Conservation (phyloP, 139 green algal species). For the Ettlia oleoabundans region DNA sequence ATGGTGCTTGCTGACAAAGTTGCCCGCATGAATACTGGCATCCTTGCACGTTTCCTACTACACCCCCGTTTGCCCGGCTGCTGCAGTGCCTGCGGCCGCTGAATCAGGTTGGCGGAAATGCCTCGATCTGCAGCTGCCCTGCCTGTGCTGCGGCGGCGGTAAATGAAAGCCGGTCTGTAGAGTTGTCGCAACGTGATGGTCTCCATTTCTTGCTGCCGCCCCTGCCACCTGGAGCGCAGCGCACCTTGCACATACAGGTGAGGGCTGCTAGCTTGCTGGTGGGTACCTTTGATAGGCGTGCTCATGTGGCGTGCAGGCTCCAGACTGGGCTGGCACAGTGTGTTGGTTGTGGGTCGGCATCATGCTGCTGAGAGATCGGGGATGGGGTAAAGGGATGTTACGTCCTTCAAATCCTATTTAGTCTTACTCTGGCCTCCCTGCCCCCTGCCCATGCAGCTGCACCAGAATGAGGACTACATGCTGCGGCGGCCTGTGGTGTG, state of each 20-base stretch:
- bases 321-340: neutral
- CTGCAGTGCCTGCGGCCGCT: too few species aligned
- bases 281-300: neutral
- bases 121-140: neutral
- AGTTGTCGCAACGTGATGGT: neutral
- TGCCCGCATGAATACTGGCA: too few species aligned
- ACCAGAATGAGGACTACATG: constrained; percentile 8
- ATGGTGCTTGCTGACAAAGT: too few species aligned
- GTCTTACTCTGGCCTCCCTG: neutral
- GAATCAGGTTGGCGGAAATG: too few species aligned
- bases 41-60: too few species aligned
- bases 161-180: neutral
- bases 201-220: neutral
- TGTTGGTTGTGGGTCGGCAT: neutral
- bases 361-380: too few species aligned
- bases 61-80: too few species aligned
- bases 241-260: neutral
- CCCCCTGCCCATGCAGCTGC: neutral
- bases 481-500: neutral
- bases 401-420: neutral
- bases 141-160: neutral
- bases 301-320: neutral
- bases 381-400: too few species aligned
- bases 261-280: too few species aligned
- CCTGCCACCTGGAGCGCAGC: neutral